Base-by-base conservation (phyloP, 148 eudicot genomes). In the Silene conica region DNA sequence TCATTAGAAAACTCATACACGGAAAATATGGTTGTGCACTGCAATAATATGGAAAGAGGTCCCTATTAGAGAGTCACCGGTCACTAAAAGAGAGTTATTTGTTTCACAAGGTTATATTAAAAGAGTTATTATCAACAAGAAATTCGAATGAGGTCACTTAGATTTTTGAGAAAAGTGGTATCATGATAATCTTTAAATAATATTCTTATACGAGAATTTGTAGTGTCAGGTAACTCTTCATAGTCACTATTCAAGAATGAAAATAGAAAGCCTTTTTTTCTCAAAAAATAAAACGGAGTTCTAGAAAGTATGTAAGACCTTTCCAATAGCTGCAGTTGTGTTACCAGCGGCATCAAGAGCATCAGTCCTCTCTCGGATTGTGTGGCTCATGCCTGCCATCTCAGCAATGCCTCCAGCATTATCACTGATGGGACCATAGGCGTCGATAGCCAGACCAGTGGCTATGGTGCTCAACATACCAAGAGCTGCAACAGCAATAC, bases 331-430 rank as follows among this genome's bases (percentile, higher is more conserved):
- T 58, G 97, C 97, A 58, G 97, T 92, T 26, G 97, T 92, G 85
- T 92, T 92, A 64, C 97, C 97, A 18, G 97, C 97, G 74, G 97
- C 95, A 87, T 92, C 97, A 84, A 92, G 95, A 43, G 97, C 97
- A 82, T 92, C 97, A 43, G 97, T 92, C 69, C 97, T 89, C 84
- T 92, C 97, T 60, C 97, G 84, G 61, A 92, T 90, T 34, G 79
- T 84, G 84, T 88, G 97, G 83, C 95, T 92, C 97, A 92, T 89
- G 69, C 97, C 97, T 72, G 97, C 95, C 97, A 92, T 92, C 84
- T 92, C 97, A 72, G 97, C 97, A 71, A 92, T 92, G 28, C 97
- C 97, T 45, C 97, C 97, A 82, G 97, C 97, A 80, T 92, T 92
- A 82, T 92, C 97, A 86, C 97, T 89, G 82, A 92, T 92, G 70